Evolutionary conservation across 768 basidiomycete species (phyloP), one percentile per base, ranked within the genome.

Genomic region (Rhizopogon roseolus): DNA sequence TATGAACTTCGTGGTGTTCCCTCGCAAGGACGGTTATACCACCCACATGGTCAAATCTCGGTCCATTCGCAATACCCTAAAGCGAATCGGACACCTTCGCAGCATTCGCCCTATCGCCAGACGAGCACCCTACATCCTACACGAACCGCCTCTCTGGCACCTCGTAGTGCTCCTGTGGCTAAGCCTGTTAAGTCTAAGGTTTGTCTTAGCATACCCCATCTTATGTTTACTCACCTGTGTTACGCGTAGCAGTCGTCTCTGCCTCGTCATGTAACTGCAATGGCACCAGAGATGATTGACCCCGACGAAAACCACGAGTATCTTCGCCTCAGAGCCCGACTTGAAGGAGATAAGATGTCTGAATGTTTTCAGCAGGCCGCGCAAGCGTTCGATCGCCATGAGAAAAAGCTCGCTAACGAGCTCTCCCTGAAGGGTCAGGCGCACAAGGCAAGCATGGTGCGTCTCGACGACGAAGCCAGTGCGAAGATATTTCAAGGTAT

Each of bases 401-500:
- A 95, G 57, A 84, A 86, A 10, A 88, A 79, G 0, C 67, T 70
- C 27, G 92, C 92, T 19, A 91, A 93, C 67, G 73, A 86, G 51
- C 75, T 95, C n/a, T 86, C 84, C 9, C 80, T 82, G 52, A 63
- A 88, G 66, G 92, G 90, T n/a, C 86, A 90, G 66, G 73, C 72
- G 34, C 88, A 92, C 67, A 81, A 88, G 69, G 64, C 70, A 6
- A 78, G 81, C 61, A 93, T 91, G 85, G 82, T 86, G 58, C 63
- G 78, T 50, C 67, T 90, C 54, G 89, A 95, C 67, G 76, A 76
- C 58, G 70, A 89, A 66, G 93, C 92, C 4, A 82, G 84, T 54
- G 79, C 84, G 52, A 93, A 88, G 86, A 93, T 95, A 54, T 96
- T 84, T 66, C 65, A 70, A 41, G 84, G 90, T 91, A 57, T 49